Evolutionary conservation across 176 grass and related monocot species (phyloP).

Genomic region (Cymbopogon citratus): DNA sequence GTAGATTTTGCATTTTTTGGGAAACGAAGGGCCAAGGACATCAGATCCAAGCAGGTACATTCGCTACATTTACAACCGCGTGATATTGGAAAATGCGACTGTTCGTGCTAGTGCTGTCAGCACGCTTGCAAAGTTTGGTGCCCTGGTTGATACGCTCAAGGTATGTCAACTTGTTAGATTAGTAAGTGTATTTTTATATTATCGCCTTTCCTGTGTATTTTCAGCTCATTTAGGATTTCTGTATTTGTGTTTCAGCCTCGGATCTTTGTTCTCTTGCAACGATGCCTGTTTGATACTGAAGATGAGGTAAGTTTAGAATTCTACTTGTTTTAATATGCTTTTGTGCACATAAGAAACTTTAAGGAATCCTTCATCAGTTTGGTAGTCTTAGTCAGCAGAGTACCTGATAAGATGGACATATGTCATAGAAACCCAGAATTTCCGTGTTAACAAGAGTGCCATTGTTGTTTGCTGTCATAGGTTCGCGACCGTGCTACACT

Average conservation of each 20-base stretch:
- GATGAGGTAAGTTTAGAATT: conserved; percentile 63
- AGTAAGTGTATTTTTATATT: not conserved
- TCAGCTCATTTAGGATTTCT: conserved; percentile 27
- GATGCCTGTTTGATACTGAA: conserved; percentile 96
- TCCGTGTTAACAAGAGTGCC: conserved; percentile 8
- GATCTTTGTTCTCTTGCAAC: conserved; percentile 94
- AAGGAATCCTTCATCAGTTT: conserved; percentile 8
- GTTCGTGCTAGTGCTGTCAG: conserved; percentile 96
- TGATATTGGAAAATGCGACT: conserved; percentile 98
- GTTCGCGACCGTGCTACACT: conserved; percentile 96
- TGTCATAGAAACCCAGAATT: not conserved
- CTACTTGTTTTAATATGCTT: not conserved
- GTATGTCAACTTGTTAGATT: conserved; percentile 25
- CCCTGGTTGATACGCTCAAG: conserved; percentile 86
- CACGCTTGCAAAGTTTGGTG: conserved; percentile 98
- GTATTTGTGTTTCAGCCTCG: conserved; percentile 53
- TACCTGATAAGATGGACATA: not conserved
- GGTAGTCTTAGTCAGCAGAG: conserved; percentile 6
- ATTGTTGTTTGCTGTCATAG: conserved; percentile 44
- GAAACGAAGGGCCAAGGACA: conserved; percentile 97
- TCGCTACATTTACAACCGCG: conserved; percentile 95
- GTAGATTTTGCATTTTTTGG: conserved; percentile 94
- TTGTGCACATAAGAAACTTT: not conserved
- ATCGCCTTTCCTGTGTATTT: not conserved
- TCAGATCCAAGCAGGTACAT: conserved; percentile 96